Evolutionary conservation across 768 basidiomycete species (phyloP), one percentile per base, ranked within the genome.

Genomic region (Amanita muscaria): DNA sequence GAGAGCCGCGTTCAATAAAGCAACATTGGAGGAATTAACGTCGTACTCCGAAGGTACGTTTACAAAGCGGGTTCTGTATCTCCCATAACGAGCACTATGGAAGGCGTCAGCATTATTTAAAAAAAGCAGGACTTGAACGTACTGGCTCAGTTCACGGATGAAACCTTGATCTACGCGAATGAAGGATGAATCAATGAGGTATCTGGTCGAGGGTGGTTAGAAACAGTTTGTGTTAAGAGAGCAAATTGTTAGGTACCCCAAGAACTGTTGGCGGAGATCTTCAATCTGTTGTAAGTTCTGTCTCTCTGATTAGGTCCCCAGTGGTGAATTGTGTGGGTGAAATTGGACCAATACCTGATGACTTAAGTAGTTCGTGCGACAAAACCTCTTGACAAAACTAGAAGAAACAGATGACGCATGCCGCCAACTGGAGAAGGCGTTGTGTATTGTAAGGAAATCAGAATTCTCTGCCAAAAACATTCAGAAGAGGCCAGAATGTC

Each of bases 281-380:
- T 98, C 94, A 23, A 99, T 94, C 63, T 96, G 91, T 64, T 90
- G 83, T 40, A 99, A 67, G 58, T 91, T 97, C 81, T 90, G 42
- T 22, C 23, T 49, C 38, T 14, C 32, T 37, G 5, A 22, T n/a
- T n/a, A n/a, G n/a, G n/a, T n/a, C n/a, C n/a, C n/a, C n/a, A n/a
- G n/a, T n/a, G n/a, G n/a, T n/a, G n/a, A n/a, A n/a, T n/a, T n/a
- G n/a, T n/a, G 16, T 11, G 3, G 9, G 39, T 30, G 14, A 18
- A 37, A 19, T 40, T 4, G 15, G 33, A n/a, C n/a, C 23, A 18
- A 37, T 57, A 82, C 83, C 69, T 90, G 89, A 52, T 90, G 79
- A 51, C 87, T 91, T 27, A 94, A 67, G 52, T 78, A 93, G 57
- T 87, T 87, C 37, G 64, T 67, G 53, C 79, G 74, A 61, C 90